These are phyloP conservation scores for Apium graveolens DNA, from an alignment of 129 eudicot species.

Conservation along the genomic window DNA sequence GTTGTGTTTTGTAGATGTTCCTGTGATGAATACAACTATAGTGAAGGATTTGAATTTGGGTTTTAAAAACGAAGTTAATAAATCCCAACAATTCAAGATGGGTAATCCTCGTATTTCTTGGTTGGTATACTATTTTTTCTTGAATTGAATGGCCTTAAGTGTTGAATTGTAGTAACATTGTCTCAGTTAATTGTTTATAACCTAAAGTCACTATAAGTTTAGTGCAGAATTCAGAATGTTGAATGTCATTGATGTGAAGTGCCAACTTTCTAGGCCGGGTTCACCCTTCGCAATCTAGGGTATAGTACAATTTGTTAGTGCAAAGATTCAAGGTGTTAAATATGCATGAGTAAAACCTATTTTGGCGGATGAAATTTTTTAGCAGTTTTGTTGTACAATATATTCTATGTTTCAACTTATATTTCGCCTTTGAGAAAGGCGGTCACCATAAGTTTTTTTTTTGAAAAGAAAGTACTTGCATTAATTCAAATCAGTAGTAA, in stretches of 20 bases:
- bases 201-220: too few relatives aligned
- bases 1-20: constrained; percentile 40
- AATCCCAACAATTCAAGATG: constrained; percentile 81
- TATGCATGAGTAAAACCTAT: neutral
- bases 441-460: neutral
- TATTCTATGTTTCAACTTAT: neutral
- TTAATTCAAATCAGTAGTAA: too few relatives aligned
- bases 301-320: too few relatives aligned
- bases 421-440: neutral
- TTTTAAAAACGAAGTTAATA: constrained; percentile 58
- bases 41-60: constrained; percentile 77
- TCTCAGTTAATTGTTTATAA: too few relatives aligned
- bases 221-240: neutral
- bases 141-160: neutral
- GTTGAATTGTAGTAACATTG: neutral
- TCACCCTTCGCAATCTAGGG: neutral
- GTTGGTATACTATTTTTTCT: constrained; percentile 22
- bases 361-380: neutral
- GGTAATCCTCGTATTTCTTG: constrained; percentile 98
- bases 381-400: neutral
- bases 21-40: constrained; percentile 67
- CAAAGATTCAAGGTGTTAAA: too few relatives aligned
- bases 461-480: too few relatives aligned
- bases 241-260: too few relatives aligned
- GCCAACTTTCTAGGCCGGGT: too few relatives aligned